Percentiles rank a stretch among this genome's conserved stretches.
Evolutionary conservation across 2,329 filamentous ascomycete genomes (phyloP).

Genomic region (Fusarium phyllophilum): DNA sequence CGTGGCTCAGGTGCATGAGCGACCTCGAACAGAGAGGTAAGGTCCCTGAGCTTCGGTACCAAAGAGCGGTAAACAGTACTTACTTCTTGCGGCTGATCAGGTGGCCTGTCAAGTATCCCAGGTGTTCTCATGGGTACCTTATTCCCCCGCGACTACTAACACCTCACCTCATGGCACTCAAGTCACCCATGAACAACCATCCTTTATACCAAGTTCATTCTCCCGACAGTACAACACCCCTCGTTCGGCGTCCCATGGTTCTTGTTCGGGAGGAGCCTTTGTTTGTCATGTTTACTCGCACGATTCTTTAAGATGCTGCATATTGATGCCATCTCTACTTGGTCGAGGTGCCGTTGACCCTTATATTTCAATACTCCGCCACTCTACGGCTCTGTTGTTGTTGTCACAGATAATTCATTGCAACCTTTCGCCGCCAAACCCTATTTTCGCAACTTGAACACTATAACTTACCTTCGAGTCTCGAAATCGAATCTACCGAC

Average conservation of each 20-base stretch:
- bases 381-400: constrained; percentile 20
- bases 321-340: constrained; percentile 10
- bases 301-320: constrained; percentile 27
- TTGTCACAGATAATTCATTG: constrained; percentile 20
- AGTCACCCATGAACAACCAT: constrained; percentile 31
- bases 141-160: constrained; percentile 38
- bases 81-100: background rate
- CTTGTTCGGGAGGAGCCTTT: constrained; percentile 5
- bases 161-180: constrained; percentile 26
- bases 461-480: background rate
- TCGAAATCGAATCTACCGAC: background rate
- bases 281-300: constrained; percentile 23
- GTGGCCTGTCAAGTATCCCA: constrained; percentile 2
- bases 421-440: background rate
- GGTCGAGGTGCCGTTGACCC: constrained; percentile 31
- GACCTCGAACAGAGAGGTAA: background rate
- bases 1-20: constrained; percentile 36
- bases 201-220: constrained; percentile 33
- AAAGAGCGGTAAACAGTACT: constrained; percentile 15
- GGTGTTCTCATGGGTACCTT: constrained; percentile 2
- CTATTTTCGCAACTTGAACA: background rate
- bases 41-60: constrained; percentile 12
- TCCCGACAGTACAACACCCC: background rate
- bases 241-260: constrained; percentile 17
- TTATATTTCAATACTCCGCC: constrained; percentile 30